Evolutionary conservation across 306 rosid species (phyloP), one percentile per base, ranked within the genome.

Genomic region (Calophaca sinica): DNA sequence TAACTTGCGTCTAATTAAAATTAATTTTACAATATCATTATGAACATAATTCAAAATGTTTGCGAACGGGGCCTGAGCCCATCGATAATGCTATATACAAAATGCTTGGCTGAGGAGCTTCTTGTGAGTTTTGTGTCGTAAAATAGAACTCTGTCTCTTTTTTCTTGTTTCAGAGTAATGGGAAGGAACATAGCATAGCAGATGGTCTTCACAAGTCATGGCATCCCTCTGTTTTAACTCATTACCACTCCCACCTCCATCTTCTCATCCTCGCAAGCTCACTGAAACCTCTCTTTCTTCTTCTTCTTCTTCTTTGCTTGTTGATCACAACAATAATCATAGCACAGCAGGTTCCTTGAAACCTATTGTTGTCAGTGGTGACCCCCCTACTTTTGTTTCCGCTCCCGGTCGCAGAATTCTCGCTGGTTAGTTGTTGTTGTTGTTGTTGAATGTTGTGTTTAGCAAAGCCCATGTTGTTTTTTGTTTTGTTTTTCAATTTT

Each of bases 381-480:
- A 87, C 65, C 97, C 99, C 2, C 97, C 99, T 7, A 94, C 96
- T 70, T 86, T 79, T 69, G 97, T 94, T 54, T 90, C 99, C 55
- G 96, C 97, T 65, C 99, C 99, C 20, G 96, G 89, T 69, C 96
- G 96, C 84, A 86, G 92, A 74, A 88, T 94, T 69, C 87, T 94
- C 6, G 99, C 99, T 12, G 97, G 96, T 94, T 86, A 45, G 88
- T 80, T 74, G 20, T 20, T 28, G 4, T 26, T 61, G 12, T 36
- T 60, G 28, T 5, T 35, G 11, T 49, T 50, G 45, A 35, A 60
- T 39, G 5, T 57, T 57, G 0, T 26, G n/a, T 48, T 15, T 33
- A 12, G 33, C 35, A 54, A 51, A 48, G 44, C 7, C 33, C 26
- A 57, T 12, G 7, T 77, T 58, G 31, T 76, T 75, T 29, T 32